Evolutionary conservation across 148 eudicot genomes (phyloP).

Genomic region (Bassia scoparia): DNA sequence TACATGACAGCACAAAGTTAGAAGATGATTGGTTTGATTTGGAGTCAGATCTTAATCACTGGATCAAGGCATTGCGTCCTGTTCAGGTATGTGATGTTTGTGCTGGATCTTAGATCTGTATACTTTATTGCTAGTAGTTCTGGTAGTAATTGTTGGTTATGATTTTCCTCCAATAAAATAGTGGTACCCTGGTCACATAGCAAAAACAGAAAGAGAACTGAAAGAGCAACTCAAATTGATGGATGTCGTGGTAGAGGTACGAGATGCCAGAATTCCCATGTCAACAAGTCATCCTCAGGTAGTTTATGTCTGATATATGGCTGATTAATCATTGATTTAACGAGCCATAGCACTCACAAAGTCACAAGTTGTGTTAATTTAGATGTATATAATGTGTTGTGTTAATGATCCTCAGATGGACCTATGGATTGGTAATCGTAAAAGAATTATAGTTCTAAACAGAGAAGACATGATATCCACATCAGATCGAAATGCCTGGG

Average conservation of each 20-base stretch:
- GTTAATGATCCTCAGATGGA: conserved; percentile 60
- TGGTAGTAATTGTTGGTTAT: conserved; percentile 4
- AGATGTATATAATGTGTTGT: not conserved
- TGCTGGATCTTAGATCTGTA: conserved; percentile 4
- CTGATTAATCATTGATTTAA: not conserved
- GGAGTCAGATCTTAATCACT: conserved; percentile 73
- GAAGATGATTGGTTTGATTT: conserved; percentile 73
- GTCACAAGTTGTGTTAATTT: not conserved
- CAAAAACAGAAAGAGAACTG: conserved; percentile 93
- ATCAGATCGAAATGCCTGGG: conserved; percentile 92
- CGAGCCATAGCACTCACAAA: conserved; percentile 2
- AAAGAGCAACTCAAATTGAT: conserved; percentile 91
- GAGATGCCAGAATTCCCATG: conserved; percentile 97
- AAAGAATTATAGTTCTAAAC: conserved; percentile 80
- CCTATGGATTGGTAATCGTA: conserved; percentile 85
- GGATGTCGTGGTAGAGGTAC: conserved; percentile 98
- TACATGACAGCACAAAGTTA: conserved; percentile 27
- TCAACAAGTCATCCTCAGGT: conserved; percentile 97
- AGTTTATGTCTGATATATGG: not conserved
- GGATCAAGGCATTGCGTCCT: conserved; percentile 83
- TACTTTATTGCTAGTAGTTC: too few species aligned
- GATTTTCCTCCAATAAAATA: conserved; percentile 26
- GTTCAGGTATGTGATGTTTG: conserved; percentile 57
- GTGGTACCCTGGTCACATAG: conserved; percentile 99
- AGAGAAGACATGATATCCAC: conserved; percentile 98